These are phyloP conservation scores for Conidiobolus incongruus DNA, from an alignment of 371 early-diverging fungal species.

Conservation along the genomic window DNA sequence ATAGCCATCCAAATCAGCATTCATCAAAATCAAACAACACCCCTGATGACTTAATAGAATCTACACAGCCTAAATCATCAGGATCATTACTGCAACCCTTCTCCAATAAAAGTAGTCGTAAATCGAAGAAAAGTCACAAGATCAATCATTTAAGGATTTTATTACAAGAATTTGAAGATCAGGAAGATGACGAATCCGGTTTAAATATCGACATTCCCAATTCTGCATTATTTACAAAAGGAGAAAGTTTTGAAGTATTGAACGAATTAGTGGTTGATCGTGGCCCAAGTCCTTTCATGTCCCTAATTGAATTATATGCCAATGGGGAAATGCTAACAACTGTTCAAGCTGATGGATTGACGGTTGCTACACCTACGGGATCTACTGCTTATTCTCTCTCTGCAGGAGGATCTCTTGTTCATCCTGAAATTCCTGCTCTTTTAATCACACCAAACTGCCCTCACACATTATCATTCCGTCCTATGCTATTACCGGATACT, in stretches of 20 bases:
- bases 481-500: slow-evolving; percentile 76
- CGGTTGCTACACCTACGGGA: slow-evolving; percentile 83
- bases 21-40: not conserved
- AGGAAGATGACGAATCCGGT: not conserved
- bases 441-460: slow-evolving; percentile 88
- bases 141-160: slow-evolving; percentile 7
- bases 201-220: not conserved
- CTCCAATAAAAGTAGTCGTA: not conserved
- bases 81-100: not conserved
- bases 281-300: slow-evolving; percentile 73
- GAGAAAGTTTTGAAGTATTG: slow-evolving; percentile 30
- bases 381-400: slow-evolving; percentile 86
- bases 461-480: slow-evolving; percentile 80
- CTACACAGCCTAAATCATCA: not conserved
- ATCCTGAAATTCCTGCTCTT: slow-evolving; percentile 78
- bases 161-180: not conserved
- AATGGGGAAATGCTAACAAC: slow-evolving; percentile 63
- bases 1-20: slow-evolving; percentile 9
- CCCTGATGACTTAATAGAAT: not conserved
- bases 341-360: slow-evolving; percentile 76
- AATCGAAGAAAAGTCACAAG: slow-evolving; percentile 7
- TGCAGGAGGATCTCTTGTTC: slow-evolving; percentile 82
- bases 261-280: slow-evolving; percentile 71
- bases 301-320: slow-evolving; percentile 69
- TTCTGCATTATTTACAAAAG: not conserved